Conservation (phyloP, 768 basidiomycete species). For the Pleurotus tuoliensis region DNA sequence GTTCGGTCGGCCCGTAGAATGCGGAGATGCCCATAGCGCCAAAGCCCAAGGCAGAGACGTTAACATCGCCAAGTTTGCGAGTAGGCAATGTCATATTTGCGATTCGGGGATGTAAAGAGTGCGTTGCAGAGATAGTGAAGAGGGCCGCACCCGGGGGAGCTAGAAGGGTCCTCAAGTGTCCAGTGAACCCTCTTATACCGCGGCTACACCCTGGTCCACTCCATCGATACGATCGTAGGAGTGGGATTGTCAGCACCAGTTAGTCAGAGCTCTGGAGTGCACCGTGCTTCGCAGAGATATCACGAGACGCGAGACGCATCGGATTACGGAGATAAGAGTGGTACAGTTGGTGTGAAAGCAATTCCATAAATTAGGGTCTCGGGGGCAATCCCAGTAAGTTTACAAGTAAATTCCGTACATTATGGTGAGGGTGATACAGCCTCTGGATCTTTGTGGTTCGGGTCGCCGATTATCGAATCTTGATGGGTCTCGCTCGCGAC, state of each 20-base stretch:
- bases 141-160: too few relatives aligned
- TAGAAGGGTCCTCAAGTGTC: too few relatives aligned
- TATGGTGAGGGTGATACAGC: too few relatives aligned
- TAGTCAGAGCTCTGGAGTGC: neutral
- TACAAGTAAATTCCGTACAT: too few relatives aligned
- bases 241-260: neutral
- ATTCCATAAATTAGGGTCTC: neutral
- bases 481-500: neutral
- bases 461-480: neutral
- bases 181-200: neutral
- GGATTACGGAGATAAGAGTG: neutral
- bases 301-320: neutral
- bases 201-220: neutral
- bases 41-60: conserved; percentile 53
- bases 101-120: too few relatives aligned
- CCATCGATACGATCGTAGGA: neutral
- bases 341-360: neutral
- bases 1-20: conserved; percentile 37
- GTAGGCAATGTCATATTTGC: conserved; percentile 9
- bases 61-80: conserved; percentile 38
- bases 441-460: neutral
- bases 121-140: too few relatives aligned
- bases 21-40: conserved; percentile 57
- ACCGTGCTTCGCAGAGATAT: neutral
- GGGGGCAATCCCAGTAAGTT: neutral